Percentiles rank a stretch among this genome's conserved stretches.
Conservation (phyloP, 495 filamentous ascomycete genomes). For the Neurospora intermedia region DNA sequence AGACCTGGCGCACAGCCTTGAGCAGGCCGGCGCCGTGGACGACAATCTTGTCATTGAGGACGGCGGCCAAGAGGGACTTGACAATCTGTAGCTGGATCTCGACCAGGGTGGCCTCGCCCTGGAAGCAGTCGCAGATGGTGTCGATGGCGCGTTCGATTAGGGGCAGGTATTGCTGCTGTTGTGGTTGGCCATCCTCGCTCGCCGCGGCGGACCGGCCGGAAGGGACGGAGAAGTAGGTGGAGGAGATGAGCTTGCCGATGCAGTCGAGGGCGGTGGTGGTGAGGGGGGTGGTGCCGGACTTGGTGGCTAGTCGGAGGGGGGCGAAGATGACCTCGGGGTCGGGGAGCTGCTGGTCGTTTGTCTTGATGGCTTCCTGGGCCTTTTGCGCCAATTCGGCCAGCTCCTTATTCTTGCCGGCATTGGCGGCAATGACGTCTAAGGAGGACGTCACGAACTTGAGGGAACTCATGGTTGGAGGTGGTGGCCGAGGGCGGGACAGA, state of each 20-base stretch:
- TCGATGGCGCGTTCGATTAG: constrained; percentile 97
- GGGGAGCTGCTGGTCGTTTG: constrained; percentile 55
- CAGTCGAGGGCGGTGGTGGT: constrained; percentile 89
- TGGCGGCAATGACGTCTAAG: constrained; percentile 78
- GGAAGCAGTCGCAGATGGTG: constrained; percentile 98
- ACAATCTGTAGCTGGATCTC: constrained; percentile 97
- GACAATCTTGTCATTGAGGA: constrained; percentile 95
- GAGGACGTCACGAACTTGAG: constrained; percentile 90
- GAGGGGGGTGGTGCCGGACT: constrained; percentile 68
- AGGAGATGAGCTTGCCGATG: constrained; percentile 97
- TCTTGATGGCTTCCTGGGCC: constrained; percentile 73
- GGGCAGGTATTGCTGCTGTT: constrained; percentile 20
- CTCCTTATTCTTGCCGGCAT: constrained; percentile 70
- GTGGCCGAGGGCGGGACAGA: constrained; percentile 24
- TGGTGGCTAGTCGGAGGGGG: constrained; percentile 79
- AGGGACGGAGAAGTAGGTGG: constrained; percentile 88
- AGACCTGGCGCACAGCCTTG: constrained; percentile 96
- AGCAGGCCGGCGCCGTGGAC: constrained; percentile 94
- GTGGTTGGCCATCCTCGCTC: constrained; percentile 37
- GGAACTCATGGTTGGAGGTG: constrained; percentile 60
- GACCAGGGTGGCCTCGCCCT: constrained; percentile 80
- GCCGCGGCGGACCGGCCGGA: constrained; percentile 24
- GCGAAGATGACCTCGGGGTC: constrained; percentile 88
- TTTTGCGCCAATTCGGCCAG: constrained; percentile 68
- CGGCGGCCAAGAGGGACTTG: constrained; percentile 88